Evolutionary conservation across 495 filamentous ascomycete genomes (phyloP).

Genomic region (Elasticomyces elasticus): DNA sequence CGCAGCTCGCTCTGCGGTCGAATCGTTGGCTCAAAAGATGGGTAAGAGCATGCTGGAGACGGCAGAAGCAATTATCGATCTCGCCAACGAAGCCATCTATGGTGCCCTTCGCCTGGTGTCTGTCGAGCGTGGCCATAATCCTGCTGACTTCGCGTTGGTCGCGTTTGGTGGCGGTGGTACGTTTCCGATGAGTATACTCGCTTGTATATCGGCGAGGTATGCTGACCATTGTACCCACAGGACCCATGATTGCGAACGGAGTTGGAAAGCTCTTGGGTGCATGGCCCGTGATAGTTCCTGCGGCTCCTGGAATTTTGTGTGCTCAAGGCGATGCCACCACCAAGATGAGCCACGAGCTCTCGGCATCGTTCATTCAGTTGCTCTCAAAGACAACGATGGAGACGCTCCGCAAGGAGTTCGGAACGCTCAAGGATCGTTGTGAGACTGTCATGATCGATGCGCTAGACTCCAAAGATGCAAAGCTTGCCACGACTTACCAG

Average conservation of each 20-base stretch:
- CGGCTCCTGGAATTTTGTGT: conserved; percentile 42
- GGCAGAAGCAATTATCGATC: conserved; percentile 40
- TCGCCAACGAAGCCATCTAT: conserved; percentile 45
- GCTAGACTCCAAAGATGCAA: conserved; percentile 18
- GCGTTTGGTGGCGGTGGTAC: conserved; percentile 45
- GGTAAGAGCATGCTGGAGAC: conserved; percentile 35
- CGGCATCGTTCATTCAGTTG: conserved; percentile 35
- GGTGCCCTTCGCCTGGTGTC: conserved; percentile 42
- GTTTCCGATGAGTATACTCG: too few species aligned
- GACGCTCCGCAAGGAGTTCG: conserved; percentile 26
- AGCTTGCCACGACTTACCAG: conserved; percentile 33
- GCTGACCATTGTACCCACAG: too few species aligned
- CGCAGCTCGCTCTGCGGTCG: conserved; percentile 33
- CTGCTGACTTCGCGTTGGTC: conserved; percentile 43
- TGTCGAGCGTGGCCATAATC: conserved; percentile 44
- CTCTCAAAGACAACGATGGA: conserved; percentile 27
- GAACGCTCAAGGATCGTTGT: conserved; percentile 20
- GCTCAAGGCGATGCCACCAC: conserved; percentile 43
- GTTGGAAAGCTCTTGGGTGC: conserved; percentile 41
- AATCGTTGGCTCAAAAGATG: conserved; percentile 37
- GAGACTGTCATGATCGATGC: conserved; percentile 22
- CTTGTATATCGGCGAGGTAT: too few species aligned
- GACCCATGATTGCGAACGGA: conserved; percentile 41
- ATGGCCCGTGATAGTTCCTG: conserved; percentile 44
- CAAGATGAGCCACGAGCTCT: conserved; percentile 39